Evolutionary conservation across 768 basidiomycete genomes (phyloP).

Genomic region (Calocybe cyanea): DNA sequence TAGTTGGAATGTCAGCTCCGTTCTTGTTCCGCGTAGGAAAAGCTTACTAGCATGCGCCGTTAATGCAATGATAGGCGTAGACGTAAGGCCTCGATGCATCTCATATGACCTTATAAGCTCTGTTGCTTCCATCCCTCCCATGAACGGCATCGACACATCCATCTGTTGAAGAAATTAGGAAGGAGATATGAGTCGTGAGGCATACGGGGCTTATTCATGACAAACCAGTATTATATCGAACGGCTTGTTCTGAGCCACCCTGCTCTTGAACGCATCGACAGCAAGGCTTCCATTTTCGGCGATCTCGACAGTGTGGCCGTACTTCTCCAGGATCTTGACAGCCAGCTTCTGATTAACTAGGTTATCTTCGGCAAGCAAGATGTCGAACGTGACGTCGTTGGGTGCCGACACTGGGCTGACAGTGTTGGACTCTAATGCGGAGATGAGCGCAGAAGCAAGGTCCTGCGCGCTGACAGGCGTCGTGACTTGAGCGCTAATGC

Average conservation of each 20-base stretch:
- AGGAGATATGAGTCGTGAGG: constrained; percentile 4
- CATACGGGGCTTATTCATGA: constrained; percentile 11
- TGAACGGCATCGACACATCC: constrained; percentile 98
- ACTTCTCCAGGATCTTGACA: constrained; percentile 93
- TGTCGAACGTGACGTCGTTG: constrained; percentile 85
- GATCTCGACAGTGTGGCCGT: constrained; percentile 93
- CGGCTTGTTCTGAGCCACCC: constrained; percentile 64
- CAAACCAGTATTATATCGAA: constrained; percentile 91
- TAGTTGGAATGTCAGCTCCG: constrained; percentile 22
- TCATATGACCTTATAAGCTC: constrained; percentile 88
- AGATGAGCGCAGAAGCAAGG: constrained; percentile 86
- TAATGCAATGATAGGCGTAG: constrained; percentile 91
- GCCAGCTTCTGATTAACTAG: constrained; percentile 95
- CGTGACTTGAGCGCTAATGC: constrained; percentile 92
- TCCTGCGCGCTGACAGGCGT: constrained; percentile 87
- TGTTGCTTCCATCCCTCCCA: constrained; percentile 98
- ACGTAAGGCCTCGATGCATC: constrained; percentile 51
- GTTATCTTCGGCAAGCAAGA: constrained; percentile 96
- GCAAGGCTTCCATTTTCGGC: constrained; percentile 96
- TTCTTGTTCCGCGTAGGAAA: not conserved
- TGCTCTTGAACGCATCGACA: constrained; percentile 84
- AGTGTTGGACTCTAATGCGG: constrained; percentile 93
- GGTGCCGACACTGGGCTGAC: constrained; percentile 83
- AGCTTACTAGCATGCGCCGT: constrained; percentile 92
- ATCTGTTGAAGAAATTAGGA: constrained; percentile 68